Conservation (phyloP, 495 filamentous ascomycete species). For the Aspergillus steynii region DNA sequence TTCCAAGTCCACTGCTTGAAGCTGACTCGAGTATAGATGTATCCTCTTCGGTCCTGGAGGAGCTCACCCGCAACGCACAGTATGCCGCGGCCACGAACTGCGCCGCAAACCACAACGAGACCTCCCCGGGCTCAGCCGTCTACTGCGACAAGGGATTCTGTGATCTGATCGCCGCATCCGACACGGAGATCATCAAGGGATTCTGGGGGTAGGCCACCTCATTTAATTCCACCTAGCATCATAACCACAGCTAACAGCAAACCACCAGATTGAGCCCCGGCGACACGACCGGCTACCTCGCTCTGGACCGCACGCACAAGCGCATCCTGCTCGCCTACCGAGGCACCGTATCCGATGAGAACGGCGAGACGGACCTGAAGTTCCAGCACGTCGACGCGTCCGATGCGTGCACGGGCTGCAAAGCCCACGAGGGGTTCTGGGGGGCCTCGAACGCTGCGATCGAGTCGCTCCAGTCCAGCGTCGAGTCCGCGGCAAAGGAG, state of each 20-base stretch:
- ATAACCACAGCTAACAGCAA: not conserved
- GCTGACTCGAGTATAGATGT: conserved; percentile 3
- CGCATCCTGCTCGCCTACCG: conserved; percentile 62
- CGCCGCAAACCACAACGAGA: conserved; percentile 38
- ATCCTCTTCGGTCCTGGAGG: not conserved
- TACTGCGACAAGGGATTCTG: conserved; percentile 54
- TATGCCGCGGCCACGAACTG: conserved; percentile 65
- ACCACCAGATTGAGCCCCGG: conserved; percentile 26
- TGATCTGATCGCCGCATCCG: conserved; percentile 48
- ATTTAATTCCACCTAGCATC: not conserved
- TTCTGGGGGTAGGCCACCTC: conserved; percentile 49
- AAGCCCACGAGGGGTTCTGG: conserved; percentile 49
- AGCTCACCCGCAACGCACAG: conserved; percentile 33
- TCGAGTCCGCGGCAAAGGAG: conserved; percentile 14
- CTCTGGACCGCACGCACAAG: conserved; percentile 53
- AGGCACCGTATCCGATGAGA: conserved; percentile 56
- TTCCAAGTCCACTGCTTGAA: too few species aligned
- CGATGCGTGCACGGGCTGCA: conserved; percentile 31
- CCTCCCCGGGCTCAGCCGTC: conserved; percentile 32
- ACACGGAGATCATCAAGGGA: conserved; percentile 49
- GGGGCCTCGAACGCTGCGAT: conserved; percentile 41
- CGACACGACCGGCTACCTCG: conserved; percentile 63
- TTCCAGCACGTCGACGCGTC: conserved; percentile 23
- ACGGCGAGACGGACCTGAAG: conserved; percentile 58
- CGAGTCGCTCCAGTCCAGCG: conserved; percentile 28